Conservation (phyloP, 345 rosid species). For the Moricandia arvensis region DNA sequence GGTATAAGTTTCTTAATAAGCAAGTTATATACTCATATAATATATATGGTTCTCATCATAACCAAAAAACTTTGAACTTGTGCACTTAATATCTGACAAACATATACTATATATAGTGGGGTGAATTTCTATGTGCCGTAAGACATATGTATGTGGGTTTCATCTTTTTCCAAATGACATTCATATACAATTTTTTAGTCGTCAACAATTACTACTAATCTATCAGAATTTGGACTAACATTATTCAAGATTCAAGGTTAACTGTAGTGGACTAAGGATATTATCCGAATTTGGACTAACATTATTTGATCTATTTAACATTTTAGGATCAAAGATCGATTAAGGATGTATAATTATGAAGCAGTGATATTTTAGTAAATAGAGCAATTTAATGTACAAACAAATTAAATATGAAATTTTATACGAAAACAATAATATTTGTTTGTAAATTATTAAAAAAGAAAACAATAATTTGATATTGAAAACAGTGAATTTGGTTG, state of each 20-base stretch:
- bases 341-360: background rate
- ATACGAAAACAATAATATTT: background rate
- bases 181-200: background rate
- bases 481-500: conserved; percentile 21
- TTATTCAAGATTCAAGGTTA: background rate
- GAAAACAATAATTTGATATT: background rate
- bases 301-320: background rate
- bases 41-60: background rate
- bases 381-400: background rate
- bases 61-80: too few species aligned
- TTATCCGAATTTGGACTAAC: conserved; percentile 18
- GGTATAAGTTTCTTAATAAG: background rate
- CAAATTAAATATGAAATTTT: background rate
- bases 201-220: background rate
- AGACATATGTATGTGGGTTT: background rate
- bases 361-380: background rate
- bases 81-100: too few species aligned
- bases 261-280: too few species aligned
- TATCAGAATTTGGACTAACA: conserved; percentile 14
- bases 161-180: background rate
- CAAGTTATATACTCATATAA: too few species aligned
- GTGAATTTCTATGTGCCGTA: background rate
- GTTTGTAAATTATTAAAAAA: background rate
- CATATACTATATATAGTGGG: too few species aligned
- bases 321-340: background rate